These are phyloP conservation scores for Asterophora lycoperdoides DNA, from an alignment of 768 basidiomycete genomes.

Conservation along the genomic window DNA sequence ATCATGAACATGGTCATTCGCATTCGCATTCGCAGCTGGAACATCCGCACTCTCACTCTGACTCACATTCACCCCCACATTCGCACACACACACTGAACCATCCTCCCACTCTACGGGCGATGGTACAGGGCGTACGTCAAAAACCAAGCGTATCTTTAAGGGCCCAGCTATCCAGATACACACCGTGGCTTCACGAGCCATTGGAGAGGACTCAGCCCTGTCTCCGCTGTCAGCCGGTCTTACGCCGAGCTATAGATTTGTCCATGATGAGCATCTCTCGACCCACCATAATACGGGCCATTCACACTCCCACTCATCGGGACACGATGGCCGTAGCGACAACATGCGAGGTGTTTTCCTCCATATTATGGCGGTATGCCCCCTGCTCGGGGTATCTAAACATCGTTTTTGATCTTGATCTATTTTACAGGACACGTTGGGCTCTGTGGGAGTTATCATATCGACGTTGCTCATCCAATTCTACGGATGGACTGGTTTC, in stretches of 20 bases:
- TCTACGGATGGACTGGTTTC: slow-evolving; percentile 98
- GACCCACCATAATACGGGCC: slow-evolving; percentile 38
- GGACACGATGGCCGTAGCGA: slow-evolving; percentile 86
- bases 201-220: slow-evolving; percentile 11
- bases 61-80: slow-evolving; percentile 21
- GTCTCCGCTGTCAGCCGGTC: slow-evolving; percentile 21
- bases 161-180: slow-evolving; percentile 37
- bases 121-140: slow-evolving; percentile 11
- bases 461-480: slow-evolving; percentile 91
- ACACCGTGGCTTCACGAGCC: slow-evolving; percentile 16
- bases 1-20: slow-evolving; percentile 1
- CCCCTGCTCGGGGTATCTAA: not conserved
- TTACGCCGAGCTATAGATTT: slow-evolving; percentile 62
- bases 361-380: slow-evolving; percentile 92
- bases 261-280: slow-evolving; percentile 50
- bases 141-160: slow-evolving; percentile 34
- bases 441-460: slow-evolving; percentile 98
- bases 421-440: slow-evolving; percentile 78
- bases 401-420: slow-evolving; percentile 5
- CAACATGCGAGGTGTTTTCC: slow-evolving; percentile 98
- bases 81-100: slow-evolving; percentile 23
- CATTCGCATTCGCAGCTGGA: slow-evolving; percentile 23
- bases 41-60: slow-evolving; percentile 24
- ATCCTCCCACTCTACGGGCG: slow-evolving; percentile 11
- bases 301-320: slow-evolving; percentile 45